Conservation (phyloP, 305 asterid species). For the Lippia alba region DNA sequence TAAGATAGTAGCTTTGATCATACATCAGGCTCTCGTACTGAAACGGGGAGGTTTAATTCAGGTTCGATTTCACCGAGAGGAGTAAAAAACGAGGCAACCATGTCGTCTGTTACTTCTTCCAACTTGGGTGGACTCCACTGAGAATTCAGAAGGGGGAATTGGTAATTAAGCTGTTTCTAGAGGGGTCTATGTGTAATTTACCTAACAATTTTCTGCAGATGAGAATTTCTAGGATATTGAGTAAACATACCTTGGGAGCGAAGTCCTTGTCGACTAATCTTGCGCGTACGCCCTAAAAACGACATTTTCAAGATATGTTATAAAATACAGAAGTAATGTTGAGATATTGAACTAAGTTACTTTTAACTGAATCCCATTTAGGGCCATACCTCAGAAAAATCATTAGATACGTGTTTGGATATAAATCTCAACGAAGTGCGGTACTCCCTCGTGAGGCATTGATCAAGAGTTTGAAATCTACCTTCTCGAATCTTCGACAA, state of each 20-base stretch:
- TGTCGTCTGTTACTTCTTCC: constrained; percentile 77
- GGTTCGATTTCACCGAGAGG: constrained; percentile 73
- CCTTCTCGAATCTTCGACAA: constrained; percentile 80
- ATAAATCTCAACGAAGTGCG: constrained; percentile 74
- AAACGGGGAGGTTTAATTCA: constrained; percentile 77
- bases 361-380: constrained; percentile 6
- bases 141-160: constrained; percentile 16
- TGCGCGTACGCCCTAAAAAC: constrained; percentile 84
- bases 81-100: constrained; percentile 64
- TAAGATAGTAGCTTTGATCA: constrained; percentile 34
- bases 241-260: constrained; percentile 77
- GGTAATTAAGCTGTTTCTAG: not conserved
- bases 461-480: constrained; percentile 91
- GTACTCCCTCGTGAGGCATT: constrained; percentile 84
- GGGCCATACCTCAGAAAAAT: constrained; percentile 74
- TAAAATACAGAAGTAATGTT: too few relatives aligned
- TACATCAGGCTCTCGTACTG: constrained; percentile 84
- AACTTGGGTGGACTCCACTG: constrained; percentile 84
- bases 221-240: not conserved
- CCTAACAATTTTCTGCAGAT: not conserved
- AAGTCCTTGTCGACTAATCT: constrained; percentile 94
- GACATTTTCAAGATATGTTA: not conserved
- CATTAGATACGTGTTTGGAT: constrained; percentile 62
- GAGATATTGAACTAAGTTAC: not conserved
- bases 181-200: not conserved